phyloP scores from a whole-genome alignment of 371 early-diverging fungal species.

The Parasitella parasitica region DNA sequence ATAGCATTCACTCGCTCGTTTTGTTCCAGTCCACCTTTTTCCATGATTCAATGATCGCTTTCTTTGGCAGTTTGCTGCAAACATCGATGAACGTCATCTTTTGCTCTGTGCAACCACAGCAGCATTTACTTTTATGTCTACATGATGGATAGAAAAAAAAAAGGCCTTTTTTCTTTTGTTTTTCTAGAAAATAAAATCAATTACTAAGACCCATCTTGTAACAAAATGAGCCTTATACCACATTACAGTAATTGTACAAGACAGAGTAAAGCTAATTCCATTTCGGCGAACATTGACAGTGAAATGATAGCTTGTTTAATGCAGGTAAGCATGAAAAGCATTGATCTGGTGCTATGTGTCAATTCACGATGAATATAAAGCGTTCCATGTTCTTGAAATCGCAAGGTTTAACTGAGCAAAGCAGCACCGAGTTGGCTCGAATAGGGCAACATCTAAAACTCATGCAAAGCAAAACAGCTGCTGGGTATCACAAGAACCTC shows the following conservation, averaged over 20 bases:
- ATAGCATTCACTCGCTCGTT: too few relatives aligned
- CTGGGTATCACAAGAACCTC: neutral
- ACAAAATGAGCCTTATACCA: slow-evolving; percentile 2
- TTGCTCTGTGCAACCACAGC: neutral
- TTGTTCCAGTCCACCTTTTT: too few relatives aligned
- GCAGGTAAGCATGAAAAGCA: neutral
- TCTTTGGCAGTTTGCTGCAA: too few relatives aligned
- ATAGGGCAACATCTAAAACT: slow-evolving; percentile 49
- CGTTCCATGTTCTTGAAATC: slow-evolving; percentile 33
- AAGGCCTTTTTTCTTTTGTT: neutral
- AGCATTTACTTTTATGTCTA: neutral
- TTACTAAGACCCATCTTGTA: too few relatives aligned
- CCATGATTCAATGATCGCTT: too few relatives aligned
- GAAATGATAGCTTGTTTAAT: neutral
- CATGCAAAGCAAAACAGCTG: neutral
- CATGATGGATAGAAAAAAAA: neutral
- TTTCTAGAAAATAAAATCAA: neutral
- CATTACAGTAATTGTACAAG: neutral
- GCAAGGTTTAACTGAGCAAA: slow-evolving; percentile 66
- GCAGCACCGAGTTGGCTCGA: slow-evolving; percentile 61
- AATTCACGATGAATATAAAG: slow-evolving; percentile 10
- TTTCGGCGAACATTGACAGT: slow-evolving; percentile 1
- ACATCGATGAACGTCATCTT: neutral
- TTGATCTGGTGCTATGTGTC: neutral
- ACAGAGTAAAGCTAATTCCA: neutral